These are phyloP conservation scores for Boeremia lycopersici DNA, from an alignment of 2,329 filamentous ascomycete genomes.

Conservation along the genomic window DNA sequence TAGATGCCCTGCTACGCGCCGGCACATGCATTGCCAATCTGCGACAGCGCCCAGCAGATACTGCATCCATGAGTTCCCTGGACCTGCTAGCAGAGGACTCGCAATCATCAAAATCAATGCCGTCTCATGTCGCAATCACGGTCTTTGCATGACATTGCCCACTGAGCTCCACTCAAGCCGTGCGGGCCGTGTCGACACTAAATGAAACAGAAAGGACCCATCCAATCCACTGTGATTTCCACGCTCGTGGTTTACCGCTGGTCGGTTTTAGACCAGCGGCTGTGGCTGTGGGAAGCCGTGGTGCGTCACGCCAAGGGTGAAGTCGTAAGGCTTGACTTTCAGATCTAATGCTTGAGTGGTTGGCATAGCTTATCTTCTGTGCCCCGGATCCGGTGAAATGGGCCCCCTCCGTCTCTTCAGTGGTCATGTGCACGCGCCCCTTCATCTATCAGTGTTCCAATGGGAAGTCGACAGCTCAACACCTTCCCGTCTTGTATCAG, in stretches of 20 bases:
- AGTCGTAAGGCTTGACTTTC: slow-evolving; percentile 31
- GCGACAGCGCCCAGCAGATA: neutral
- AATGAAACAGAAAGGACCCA: slow-evolving; percentile 8
- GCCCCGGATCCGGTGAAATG: slow-evolving; percentile 1
- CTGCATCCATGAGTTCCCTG: neutral
- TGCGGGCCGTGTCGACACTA: slow-evolving; percentile 9
- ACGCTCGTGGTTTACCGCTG: neutral
- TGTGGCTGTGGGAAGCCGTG: slow-evolving; percentile 29
- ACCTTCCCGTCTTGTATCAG: slow-evolving; percentile 13
- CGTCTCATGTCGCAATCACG: neutral
- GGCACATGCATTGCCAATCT: neutral
- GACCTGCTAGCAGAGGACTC: neutral
- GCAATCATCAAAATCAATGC: neutral
- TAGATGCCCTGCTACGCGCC: neutral
- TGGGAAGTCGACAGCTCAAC: slow-evolving; percentile 6
- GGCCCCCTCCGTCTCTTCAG: slow-evolving; percentile 9
- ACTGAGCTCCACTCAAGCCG: slow-evolving; percentile 2
- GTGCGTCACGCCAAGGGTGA: slow-evolving; percentile 33
- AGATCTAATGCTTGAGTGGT: slow-evolving; percentile 32
- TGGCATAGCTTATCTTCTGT: slow-evolving; percentile 20
- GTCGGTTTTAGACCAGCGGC: slow-evolving; percentile 21
- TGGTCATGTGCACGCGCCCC: slow-evolving; percentile 9
- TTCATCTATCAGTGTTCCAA: slow-evolving; percentile 11
- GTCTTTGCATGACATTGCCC: neutral
- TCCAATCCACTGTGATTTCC: slow-evolving; percentile 13